These are phyloP conservation scores for Xerocomus potaroensis DNA, from an alignment of 768 basidiomycete genomes.

Conservation along the genomic window DNA sequence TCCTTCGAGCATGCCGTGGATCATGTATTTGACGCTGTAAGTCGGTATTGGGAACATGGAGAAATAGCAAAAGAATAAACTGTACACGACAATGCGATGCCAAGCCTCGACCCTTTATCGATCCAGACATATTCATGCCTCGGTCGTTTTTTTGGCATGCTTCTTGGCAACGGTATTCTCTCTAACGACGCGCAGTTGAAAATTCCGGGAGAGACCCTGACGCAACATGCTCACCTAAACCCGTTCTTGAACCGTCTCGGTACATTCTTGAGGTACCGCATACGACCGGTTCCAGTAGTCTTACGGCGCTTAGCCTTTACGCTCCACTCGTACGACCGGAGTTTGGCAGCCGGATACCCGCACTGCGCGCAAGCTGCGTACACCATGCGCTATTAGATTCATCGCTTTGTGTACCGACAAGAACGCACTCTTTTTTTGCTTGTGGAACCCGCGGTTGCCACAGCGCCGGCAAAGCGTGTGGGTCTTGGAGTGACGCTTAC, in stretches of 20 bases:
- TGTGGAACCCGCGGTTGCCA: slow-evolving; percentile 94
- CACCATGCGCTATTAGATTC: slow-evolving; percentile 4
- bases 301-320: slow-evolving; percentile 99
- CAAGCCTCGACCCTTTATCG: no score
- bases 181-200: slow-evolving; percentile 35
- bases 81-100: slow-evolving; percentile 15
- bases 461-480: slow-evolving; percentile 98
- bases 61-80: slow-evolving; percentile 7
- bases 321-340: slow-evolving; percentile 97
- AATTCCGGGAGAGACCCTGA: neutral
- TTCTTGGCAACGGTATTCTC: slow-evolving; percentile 92
- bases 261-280: slow-evolving; percentile 90
- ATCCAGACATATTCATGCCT: slow-evolving; percentile 36
- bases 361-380: slow-evolving; percentile 87
- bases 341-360: slow-evolving; percentile 93
- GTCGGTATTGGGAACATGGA: slow-evolving; percentile 10
- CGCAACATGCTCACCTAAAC: slow-evolving; percentile 61
- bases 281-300: slow-evolving; percentile 97
- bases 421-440: slow-evolving; percentile 90
- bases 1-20: slow-evolving; percentile 3
- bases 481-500: slow-evolving; percentile 96
- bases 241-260: slow-evolving; percentile 98
- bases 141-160: slow-evolving; percentile 57
- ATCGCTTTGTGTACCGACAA: neutral
- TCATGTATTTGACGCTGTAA: slow-evolving; percentile 16